Base-by-base conservation (phyloP, 768 basidiomycete species). In the Mycena vulgaris region DNA sequence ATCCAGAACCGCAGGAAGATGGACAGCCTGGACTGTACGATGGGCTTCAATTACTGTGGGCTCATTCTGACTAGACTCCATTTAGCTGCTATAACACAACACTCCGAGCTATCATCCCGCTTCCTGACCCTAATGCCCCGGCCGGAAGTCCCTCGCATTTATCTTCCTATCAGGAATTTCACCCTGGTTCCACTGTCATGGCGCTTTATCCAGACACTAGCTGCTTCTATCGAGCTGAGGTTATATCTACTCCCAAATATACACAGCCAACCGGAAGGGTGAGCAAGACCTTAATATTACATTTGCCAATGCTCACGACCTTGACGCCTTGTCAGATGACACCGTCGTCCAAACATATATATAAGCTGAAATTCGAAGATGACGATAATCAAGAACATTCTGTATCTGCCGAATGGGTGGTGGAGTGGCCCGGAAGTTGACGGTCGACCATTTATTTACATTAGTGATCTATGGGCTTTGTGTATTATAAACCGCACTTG, bases 201-300 rank as follows among this genome's bases (percentile, higher is more conserved):
- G 95, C 93, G 2, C 83, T 95, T n/a, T 96, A 95, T 80, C 95
- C 95, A 0, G 95, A 96, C 76, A 96, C 95, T 0, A 95, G 93
- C 74, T 95, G 93, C 78, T 96, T 96, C 83, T 96, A 96, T 76
- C 92, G 93, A 30, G 95, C 95, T 9, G 92, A 94, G 75, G 94
- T 96, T 8, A 85, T 94, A 52, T 85, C 89, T n/a, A 88, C 89
- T 13, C 94, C 93, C 11, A 83, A 80, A 69, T 80, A 84, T 57
- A 76, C 83, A 62, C 82, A 82, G 51, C 78, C 79, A 25, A 72
- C 75, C 37, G 81, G 82, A 57, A 78, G 81, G 63, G 83, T 85
- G 69, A 72, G 68, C 31, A 81, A 63, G 60, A 11, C 28, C 42
- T 49, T 9, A 45, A 17, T 71, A n/a, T 19, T 39, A 40, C 51